Evolutionary conservation across 108 stramenopile genomes (phyloP).

Genomic region (Chaetoceros muelleri): DNA sequence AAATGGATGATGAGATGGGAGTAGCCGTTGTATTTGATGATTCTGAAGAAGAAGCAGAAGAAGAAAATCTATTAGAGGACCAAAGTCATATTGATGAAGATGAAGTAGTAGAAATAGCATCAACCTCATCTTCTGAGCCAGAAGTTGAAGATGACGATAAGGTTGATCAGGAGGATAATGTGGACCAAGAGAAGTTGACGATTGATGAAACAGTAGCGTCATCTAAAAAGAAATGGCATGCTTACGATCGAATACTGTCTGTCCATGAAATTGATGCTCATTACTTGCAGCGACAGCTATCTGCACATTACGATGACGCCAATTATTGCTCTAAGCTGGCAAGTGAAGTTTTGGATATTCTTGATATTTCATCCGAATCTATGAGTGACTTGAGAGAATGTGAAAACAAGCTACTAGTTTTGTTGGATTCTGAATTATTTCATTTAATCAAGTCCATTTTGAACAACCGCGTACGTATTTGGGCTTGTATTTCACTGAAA

Average conservation of each 20-base stretch:
- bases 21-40: slow-evolving; percentile 97
- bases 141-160: slow-evolving; percentile 71
- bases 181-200: slow-evolving; percentile 48
- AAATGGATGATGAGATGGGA: slow-evolving; percentile 91
- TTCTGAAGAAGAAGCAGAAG: slow-evolving; percentile 74
- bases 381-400: slow-evolving; percentile 72
- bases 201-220: slow-evolving; percentile 23
- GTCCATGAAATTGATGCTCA: slow-evolving; percentile 97
- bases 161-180: slow-evolving; percentile 23
- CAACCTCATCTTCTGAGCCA: slow-evolving; percentile 35
- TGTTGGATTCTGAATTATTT: slow-evolving; percentile 94
- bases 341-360: slow-evolving; percentile 60
- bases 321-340: slow-evolving; percentile 74
- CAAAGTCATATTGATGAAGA: slow-evolving; percentile 73
- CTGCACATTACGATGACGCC: slow-evolving; percentile 81
- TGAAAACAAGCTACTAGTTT: slow-evolving; percentile 89
- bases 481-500: slow-evolving; percentile 90
- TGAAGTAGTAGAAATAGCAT: slow-evolving; percentile 53
- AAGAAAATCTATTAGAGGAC: slow-evolving; percentile 53
- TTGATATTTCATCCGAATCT: slow-evolving; percentile 37
- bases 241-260: slow-evolving; percentile 47
- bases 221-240: slow-evolving; percentile 25
- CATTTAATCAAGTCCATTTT: slow-evolving; percentile 91
- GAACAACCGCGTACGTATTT: slow-evolving; percentile 78
- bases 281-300: slow-evolving; percentile 86